phyloP scores from a whole-genome alignment of 1,284 basidiomycete species.

The Ceratobasidium sp. region DNA sequence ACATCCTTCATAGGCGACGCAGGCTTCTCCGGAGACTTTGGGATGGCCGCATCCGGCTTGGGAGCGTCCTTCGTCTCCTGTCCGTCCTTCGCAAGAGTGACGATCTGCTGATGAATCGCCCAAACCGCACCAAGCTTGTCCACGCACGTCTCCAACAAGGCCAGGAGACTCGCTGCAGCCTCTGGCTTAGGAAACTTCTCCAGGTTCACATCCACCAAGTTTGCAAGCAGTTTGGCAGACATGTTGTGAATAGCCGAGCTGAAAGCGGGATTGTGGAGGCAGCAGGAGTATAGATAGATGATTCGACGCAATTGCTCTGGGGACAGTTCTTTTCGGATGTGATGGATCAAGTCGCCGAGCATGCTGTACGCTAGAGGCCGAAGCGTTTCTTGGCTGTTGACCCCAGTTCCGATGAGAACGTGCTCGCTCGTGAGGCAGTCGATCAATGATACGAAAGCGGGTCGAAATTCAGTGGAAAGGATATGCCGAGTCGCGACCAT shows the following conservation, averaged over 20 bases:
- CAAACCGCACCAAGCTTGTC: slow-evolving; percentile 85
- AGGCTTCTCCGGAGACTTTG: slow-evolving; percentile 11
- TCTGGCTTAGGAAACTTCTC: slow-evolving; percentile 75
- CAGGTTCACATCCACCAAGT: slow-evolving; percentile 85
- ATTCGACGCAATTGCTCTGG: slow-evolving; percentile 82
- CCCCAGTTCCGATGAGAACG: slow-evolving; percentile 88
- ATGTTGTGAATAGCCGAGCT: slow-evolving; percentile 87
- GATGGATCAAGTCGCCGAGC: slow-evolving; percentile 93
- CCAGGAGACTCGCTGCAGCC: slow-evolving; percentile 73
- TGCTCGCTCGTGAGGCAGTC: slow-evolving; percentile 93
- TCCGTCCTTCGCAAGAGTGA: slow-evolving; percentile 59
- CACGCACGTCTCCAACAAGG: slow-evolving; percentile 86
- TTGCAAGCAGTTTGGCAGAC: slow-evolving; percentile 93
- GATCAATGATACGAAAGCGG: slow-evolving; percentile 84
- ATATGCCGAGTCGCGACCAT: slow-evolving; percentile 95
- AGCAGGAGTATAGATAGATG: slow-evolving; percentile 86
- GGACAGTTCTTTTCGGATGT: slow-evolving; percentile 86
- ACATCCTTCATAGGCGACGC: slow-evolving; percentile 23
- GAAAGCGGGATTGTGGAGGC: slow-evolving; percentile 90
- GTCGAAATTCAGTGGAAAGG: slow-evolving; percentile 81
- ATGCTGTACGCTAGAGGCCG: slow-evolving; percentile 88
- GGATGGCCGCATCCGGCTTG: slow-evolving; percentile 29
- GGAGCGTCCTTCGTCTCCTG: slow-evolving; percentile 51
- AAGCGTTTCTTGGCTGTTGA: slow-evolving; percentile 84
- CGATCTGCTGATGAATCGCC: slow-evolving; percentile 68